A percentile compares a stretch with the other conserved stretches of the same genome.
Conservation (phyloP, 2,329 filamentous ascomycete species). For the Emergomyces africanus region DNA sequence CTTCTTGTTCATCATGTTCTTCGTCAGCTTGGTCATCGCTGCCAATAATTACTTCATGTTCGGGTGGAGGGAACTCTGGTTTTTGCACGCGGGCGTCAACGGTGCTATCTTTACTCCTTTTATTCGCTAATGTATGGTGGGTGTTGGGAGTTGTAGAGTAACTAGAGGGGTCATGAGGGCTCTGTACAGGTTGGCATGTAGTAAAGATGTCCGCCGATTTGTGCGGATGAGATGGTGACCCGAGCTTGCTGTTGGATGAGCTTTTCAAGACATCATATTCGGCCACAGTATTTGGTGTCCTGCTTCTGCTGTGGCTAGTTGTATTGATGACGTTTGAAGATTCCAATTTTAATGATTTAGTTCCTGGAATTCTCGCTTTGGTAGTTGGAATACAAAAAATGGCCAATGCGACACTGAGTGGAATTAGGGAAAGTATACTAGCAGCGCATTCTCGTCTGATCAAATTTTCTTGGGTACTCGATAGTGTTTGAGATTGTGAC, state of each 20-base stretch:
- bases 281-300: background rate
- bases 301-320: background rate
- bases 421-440: constrained; percentile 30
- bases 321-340: background rate
- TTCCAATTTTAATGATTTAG: background rate
- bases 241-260: background rate
- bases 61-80: background rate
- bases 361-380: background rate
- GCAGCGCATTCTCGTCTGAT: constrained; percentile 34
- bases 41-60: background rate
- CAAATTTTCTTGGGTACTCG: constrained; percentile 21
- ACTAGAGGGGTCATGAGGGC: background rate
- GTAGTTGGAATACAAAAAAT: constrained; percentile 8
- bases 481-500: constrained; percentile 12
- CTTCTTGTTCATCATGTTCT: constrained; percentile 33
- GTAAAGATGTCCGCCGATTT: background rate
- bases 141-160: background rate
- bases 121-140: background rate
- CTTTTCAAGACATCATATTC: background rate
- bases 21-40: background rate
- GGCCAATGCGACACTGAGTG: constrained; percentile 30
- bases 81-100: background rate
- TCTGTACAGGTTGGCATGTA: background rate
- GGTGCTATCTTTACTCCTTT: background rate
- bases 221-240: background rate